These are phyloP conservation scores for Lachnellula occidentalis DNA, from an alignment of 2,329 filamentous ascomycete species.

Conservation along the genomic window DNA sequence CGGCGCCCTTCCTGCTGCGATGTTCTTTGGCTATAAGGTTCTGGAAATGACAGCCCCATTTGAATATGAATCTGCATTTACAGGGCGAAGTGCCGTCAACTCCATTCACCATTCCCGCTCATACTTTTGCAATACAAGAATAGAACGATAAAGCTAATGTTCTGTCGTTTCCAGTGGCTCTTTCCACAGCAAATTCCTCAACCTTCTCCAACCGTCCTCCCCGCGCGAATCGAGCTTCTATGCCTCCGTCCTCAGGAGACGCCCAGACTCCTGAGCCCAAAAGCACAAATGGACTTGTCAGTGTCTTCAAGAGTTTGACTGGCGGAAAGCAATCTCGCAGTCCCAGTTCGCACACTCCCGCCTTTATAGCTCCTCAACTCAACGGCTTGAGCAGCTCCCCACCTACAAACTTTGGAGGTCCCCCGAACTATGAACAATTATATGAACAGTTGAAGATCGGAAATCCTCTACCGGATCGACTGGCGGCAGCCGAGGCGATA, in stretches of 20 bases:
- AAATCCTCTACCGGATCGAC: conserved; percentile 44
- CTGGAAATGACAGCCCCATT: too few relatives aligned
- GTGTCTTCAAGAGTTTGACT: conserved; percentile 59
- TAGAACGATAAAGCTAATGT: background rate
- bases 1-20: too few relatives aligned
- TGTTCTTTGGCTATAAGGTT: too few relatives aligned
- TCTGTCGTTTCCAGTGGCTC: background rate
- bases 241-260: conserved; percentile 57
- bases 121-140: too few relatives aligned
- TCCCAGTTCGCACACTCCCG: conserved; percentile 36
- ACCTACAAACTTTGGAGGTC: conserved; percentile 37
- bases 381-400: conserved; percentile 37
- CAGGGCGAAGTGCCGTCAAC: too few relatives aligned
- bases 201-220: background rate
- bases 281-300: conserved; percentile 51
- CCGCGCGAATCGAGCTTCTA: conserved; percentile 35
- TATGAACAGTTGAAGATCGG: conserved; percentile 51
- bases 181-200: background rate
- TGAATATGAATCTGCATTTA: too few relatives aligned
- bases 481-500: conserved; percentile 53
- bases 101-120: too few relatives aligned
- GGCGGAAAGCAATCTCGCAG: conserved; percentile 47
- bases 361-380: conserved; percentile 37
- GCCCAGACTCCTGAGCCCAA: conserved; percentile 49
- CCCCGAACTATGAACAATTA: conserved; percentile 47